Evolutionary conservation across 768 basidiomycete genomes (phyloP).

Genomic region (Porphyrellus cyaneotinctus): DNA sequence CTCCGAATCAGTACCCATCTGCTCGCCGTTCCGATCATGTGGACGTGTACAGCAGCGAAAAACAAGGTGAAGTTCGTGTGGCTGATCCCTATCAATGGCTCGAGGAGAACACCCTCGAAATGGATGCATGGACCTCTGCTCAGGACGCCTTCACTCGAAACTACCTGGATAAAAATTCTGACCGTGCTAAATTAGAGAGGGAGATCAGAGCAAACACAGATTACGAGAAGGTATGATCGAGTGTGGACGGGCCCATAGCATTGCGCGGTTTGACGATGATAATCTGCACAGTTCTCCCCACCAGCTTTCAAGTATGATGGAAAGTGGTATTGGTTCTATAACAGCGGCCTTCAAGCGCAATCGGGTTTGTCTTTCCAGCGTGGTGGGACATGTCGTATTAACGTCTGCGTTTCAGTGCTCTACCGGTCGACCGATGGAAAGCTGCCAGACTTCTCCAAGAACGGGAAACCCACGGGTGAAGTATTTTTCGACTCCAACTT

Average conservation of each 20-base stretch:
- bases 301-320: conserved; percentile 60
- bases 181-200: conserved; percentile 53
- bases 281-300: conserved; percentile 50
- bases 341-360: conserved; percentile 73
- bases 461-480: conserved; percentile 49
- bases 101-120: conserved; percentile 59
- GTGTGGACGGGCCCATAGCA: not conserved
- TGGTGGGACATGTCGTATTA: not conserved
- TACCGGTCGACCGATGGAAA: conserved; percentile 53
- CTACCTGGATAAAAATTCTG: conserved; percentile 61
- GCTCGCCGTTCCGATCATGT: conserved; percentile 64
- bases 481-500: conserved; percentile 82
- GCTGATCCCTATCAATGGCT: conserved; percentile 76
- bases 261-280: not conserved
- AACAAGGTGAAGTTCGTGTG: conserved; percentile 57
- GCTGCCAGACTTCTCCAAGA: conserved; percentile 52
- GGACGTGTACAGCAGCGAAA: conserved; percentile 65
- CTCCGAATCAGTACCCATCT: conserved; percentile 55
- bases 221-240: conserved; percentile 42
- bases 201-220: conserved; percentile 53
- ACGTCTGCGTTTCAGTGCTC: conserved; percentile 40
- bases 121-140: conserved; percentile 56
- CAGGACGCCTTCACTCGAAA: conserved; percentile 57
- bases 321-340: conserved; percentile 79
- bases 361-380: conserved; percentile 29